Conservation (phyloP, 495 filamentous ascomycete species). For the Echria macrotheca region DNA sequence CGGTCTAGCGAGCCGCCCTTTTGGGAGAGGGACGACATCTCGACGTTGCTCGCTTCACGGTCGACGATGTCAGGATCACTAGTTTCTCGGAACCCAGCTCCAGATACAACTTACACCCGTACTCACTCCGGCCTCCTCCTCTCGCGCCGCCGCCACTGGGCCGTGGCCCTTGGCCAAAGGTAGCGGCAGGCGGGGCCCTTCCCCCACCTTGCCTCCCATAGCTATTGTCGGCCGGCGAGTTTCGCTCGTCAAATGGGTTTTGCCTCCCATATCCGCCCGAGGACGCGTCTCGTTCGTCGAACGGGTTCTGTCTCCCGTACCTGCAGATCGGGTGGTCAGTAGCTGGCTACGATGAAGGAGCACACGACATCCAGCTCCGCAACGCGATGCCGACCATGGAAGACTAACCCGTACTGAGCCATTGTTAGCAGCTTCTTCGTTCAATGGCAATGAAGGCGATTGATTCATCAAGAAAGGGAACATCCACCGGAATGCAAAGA, state of each 20-base stretch:
- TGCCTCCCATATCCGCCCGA: constrained; percentile 35
- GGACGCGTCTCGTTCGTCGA: constrained; percentile 18
- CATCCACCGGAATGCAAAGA: background rate
- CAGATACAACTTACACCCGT: constrained; percentile 40
- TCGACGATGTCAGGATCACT: constrained; percentile 5
- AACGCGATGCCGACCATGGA: background rate
- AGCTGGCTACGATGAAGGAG: background rate
- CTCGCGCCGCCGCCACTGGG: constrained; percentile 33
- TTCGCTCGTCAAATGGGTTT: constrained; percentile 23
- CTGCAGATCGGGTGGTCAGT: constrained; percentile 28
- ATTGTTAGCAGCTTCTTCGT: constrained; percentile 24
- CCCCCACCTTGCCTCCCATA: constrained; percentile 17
- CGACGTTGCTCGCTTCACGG: constrained; percentile 44
- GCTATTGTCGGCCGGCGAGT: constrained; percentile 5
- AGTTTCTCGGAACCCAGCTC: no score
- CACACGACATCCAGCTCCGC: background rate
- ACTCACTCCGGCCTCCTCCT: constrained; percentile 42
- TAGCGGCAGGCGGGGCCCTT: constrained; percentile 23
- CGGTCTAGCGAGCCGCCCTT: constrained; percentile 41
- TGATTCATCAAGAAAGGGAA: background rate
- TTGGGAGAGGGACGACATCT: constrained; percentile 56
- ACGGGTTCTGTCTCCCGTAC: constrained; percentile 37
- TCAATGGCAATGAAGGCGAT: constrained; percentile 7
- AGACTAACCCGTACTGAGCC: constrained; percentile 24
- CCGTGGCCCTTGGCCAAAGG: constrained; percentile 40